These are phyloP conservation scores for Mortierella sp. DNA, from an alignment of 371 early-diverging fungal species.

Conservation along the genomic window DNA sequence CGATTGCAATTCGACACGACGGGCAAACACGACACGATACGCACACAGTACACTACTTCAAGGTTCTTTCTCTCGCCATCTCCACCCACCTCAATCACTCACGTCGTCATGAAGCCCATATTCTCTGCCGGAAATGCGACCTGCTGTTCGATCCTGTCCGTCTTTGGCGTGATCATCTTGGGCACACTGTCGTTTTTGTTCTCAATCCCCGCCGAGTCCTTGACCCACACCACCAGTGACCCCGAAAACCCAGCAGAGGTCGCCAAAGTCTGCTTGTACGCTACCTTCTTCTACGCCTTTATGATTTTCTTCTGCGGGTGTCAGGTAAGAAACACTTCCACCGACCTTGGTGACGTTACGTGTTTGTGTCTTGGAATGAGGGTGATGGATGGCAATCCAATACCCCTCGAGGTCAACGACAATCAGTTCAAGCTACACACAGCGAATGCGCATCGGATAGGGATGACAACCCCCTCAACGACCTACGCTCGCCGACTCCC, in stretches of 20 bases:
- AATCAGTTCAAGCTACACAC: too few relatives aligned
- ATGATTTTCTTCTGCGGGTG: slow-evolving; percentile 51
- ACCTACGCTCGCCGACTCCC: too few relatives aligned
- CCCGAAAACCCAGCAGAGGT: slow-evolving; percentile 43
- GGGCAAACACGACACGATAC: too few relatives aligned
- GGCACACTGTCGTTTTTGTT: slow-evolving; percentile 49
- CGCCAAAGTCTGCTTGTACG: slow-evolving; percentile 47
- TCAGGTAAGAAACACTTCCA: slow-evolving; percentile 41
- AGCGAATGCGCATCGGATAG: too few relatives aligned
- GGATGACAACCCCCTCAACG: too few relatives aligned
- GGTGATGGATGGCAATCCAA: too few relatives aligned
- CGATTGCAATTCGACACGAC: too few relatives aligned
- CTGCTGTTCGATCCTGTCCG: slow-evolving; percentile 45
- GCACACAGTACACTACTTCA: too few relatives aligned
- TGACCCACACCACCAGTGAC: slow-evolving; percentile 35
- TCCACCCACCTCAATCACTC: not conserved
- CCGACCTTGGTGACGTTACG: too few relatives aligned
- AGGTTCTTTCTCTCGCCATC: too few relatives aligned
- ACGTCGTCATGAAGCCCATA: slow-evolving; percentile 52
- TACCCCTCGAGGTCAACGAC: too few relatives aligned
- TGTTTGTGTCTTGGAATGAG: too few relatives aligned
- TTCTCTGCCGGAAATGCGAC: slow-evolving; percentile 39
- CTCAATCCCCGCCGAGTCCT: slow-evolving; percentile 40
- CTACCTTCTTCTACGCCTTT: slow-evolving; percentile 44
- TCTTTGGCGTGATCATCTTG: slow-evolving; percentile 54